These are phyloP conservation scores for Suhomyces vadensis DNA, from an alignment of 805 yeast genomes.

Conservation along the genomic window DNA sequence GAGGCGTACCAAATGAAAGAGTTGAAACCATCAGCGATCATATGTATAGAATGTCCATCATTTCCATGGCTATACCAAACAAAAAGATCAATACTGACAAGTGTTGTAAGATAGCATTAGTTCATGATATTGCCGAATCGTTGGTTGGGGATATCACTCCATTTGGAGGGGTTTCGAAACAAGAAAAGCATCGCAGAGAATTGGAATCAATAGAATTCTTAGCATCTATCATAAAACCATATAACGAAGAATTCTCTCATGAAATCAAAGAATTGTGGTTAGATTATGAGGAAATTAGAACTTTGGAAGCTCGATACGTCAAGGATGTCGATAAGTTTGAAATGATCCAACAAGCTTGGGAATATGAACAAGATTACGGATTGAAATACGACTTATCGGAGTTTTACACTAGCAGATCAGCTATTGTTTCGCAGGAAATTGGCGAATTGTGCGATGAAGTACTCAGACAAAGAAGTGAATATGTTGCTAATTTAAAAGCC, in stretches of 20 bases:
- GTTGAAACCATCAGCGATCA: slow-evolving; percentile 88
- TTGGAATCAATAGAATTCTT: slow-evolving; percentile 68
- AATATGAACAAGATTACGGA: slow-evolving; percentile 71
- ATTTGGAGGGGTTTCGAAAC: slow-evolving; percentile 65
- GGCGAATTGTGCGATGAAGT: slow-evolving; percentile 61
- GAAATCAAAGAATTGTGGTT: slow-evolving; percentile 76
- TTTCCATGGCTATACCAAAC: slow-evolving; percentile 66
- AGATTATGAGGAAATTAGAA: slow-evolving; percentile 84
- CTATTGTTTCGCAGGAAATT: slow-evolving; percentile 72
- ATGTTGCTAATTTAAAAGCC: not conserved
- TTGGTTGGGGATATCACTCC: slow-evolving; percentile 93
- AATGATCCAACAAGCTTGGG: slow-evolving; percentile 76
- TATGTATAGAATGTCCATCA: slow-evolving; percentile 90
- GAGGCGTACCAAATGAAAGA: slow-evolving; percentile 45
- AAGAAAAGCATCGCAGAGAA: slow-evolving; percentile 85
- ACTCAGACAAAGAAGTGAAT: slow-evolving; percentile 19
- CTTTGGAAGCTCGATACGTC: slow-evolving; percentile 82
- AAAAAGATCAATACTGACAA: slow-evolving; percentile 57
- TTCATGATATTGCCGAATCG: slow-evolving; percentile 93
- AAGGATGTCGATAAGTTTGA: slow-evolving; percentile 94
- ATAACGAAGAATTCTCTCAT: slow-evolving; percentile 59
- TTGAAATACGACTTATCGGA: slow-evolving; percentile 62
- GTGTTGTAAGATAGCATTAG: slow-evolving; percentile 82
- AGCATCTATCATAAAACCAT: slow-evolving; percentile 58
- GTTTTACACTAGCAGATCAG: slow-evolving; percentile 61